These are phyloP conservation scores for Phanerochaete sordida DNA, from an alignment of 768 basidiomycete genomes.

Conservation along the genomic window DNA sequence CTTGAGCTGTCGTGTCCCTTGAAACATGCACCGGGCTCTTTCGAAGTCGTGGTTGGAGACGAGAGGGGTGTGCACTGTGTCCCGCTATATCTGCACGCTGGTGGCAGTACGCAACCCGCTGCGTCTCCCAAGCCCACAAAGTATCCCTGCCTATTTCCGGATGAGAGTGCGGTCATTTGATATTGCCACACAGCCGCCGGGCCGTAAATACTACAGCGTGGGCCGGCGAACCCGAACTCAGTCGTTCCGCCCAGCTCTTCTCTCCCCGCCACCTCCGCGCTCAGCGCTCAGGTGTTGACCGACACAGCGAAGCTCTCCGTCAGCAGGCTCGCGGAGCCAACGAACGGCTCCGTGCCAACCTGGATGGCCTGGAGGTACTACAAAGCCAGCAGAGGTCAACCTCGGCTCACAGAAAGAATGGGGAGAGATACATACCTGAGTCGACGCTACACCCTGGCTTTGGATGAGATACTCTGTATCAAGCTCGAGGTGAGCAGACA, in stretches of 20 bases:
- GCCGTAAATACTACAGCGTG: neutral
- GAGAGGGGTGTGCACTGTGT: neutral
- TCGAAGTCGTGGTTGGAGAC: neutral
- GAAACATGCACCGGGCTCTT: neutral
- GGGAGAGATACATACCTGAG: slow-evolving; percentile 33
- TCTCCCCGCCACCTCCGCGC: neutral
- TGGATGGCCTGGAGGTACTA: slow-evolving; percentile 54
- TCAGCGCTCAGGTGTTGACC: slow-evolving; percentile 20
- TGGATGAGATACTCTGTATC: slow-evolving; percentile 40
- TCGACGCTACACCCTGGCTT: slow-evolving; percentile 44
- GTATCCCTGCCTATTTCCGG: neutral
- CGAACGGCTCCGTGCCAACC: slow-evolving; percentile 54
- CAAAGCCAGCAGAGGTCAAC: neutral
- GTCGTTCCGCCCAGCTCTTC: neutral
- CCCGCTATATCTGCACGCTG: neutral
- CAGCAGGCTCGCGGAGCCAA: slow-evolving; percentile 44
- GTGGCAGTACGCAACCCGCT: no score
- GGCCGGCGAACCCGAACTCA: neutral
- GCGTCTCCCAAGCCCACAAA: no score
- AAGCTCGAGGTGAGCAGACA: neutral
- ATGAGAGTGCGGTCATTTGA: neutral
- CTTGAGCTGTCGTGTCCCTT: neutral
- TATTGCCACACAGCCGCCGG: neutral
- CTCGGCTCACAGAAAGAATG: neutral
- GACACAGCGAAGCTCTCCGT: slow-evolving; percentile 39